phyloP scores from a whole-genome alignment of 2,329 filamentous ascomycete genomes.

The Diaporthe vaccinii region DNA sequence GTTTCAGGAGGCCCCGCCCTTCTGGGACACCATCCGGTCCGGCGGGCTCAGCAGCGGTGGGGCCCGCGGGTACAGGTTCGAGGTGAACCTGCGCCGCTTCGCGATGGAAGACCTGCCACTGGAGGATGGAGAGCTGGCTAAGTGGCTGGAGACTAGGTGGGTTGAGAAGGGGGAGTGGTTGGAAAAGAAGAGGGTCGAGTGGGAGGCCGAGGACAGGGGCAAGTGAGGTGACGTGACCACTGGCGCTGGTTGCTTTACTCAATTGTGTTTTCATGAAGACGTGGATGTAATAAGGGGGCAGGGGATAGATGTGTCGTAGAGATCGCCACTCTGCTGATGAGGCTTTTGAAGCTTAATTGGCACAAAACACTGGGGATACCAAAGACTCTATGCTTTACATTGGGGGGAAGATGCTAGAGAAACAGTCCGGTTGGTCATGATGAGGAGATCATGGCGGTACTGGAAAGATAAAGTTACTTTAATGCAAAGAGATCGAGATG shows the following conservation, averaged over 20 bases:
- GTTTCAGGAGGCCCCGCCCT: conserved; percentile 63
- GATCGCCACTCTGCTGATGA: not conserved
- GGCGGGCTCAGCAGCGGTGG: conserved; percentile 55
- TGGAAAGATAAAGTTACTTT: not conserved
- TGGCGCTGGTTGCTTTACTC: not conserved
- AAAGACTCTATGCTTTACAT: too few relatives aligned
- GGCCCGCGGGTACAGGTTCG: conserved; percentile 59
- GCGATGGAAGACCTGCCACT: conserved; percentile 61
- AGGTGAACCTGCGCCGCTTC: conserved; percentile 64
- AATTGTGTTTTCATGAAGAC: fast-evolving
- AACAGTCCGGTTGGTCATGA: not conserved
- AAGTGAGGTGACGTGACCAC: not conserved
- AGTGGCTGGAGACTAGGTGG: conserved; percentile 67
- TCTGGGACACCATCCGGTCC: conserved; percentile 66
- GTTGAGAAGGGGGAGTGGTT: conserved; percentile 67
- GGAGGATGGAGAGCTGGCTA: conserved; percentile 62
- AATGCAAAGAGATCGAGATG: not conserved
- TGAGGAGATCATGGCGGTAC: not conserved
- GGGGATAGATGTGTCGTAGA: not conserved
- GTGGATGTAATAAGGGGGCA: not conserved
- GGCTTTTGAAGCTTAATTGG: too few relatives aligned
- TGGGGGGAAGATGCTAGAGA: not conserved
- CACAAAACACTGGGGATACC: too few relatives aligned
- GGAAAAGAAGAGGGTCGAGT: conserved; percentile 58
- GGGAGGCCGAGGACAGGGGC: conserved; percentile 47